Percentiles rank a stretch among this genome's conserved stretches.
phyloP scores from a whole-genome alignment of 2,329 filamentous ascomycete genomes.

The Penicillium sumatraense region DNA sequence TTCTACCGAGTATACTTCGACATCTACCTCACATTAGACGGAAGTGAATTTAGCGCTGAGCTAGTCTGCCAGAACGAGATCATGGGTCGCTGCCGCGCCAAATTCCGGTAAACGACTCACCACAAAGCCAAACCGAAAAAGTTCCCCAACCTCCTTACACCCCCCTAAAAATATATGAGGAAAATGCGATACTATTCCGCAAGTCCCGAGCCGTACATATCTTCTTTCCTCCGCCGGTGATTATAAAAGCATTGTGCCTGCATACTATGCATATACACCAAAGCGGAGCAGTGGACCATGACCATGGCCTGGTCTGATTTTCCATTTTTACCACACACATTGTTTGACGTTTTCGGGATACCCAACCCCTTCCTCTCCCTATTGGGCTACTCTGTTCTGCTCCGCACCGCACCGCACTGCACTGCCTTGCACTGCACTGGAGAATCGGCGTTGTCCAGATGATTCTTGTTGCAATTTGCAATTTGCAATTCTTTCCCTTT shows the following conservation, averaged over 20 bases:
- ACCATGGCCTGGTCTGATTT: not conserved
- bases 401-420: not conserved
- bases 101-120: constrained; percentile 66
- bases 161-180: not conserved
- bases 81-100: constrained; percentile 93
- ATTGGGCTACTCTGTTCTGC: not conserved
- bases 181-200: not conserved
- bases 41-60: constrained; percentile 97
- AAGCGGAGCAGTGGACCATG: not conserved
- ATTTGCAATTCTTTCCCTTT: not conserved
- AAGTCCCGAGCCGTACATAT: not conserved
- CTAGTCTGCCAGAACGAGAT: constrained; percentile 99
- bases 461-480: constrained; percentile 13
- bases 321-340: not conserved
- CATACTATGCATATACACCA: not conserved
- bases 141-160: too few species aligned
- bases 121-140: not conserved
- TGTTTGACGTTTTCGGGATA: not conserved
- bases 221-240: not conserved
- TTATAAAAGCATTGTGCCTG: not conserved
- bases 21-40: constrained; percentile 89
- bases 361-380: not conserved
- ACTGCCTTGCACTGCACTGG: constrained; percentile 18
- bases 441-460: constrained; percentile 27
- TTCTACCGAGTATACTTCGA: constrained; percentile 79